Conservation (phyloP, 1,139 yeast species). For the Hyphopichia pseudoburtonii region DNA sequence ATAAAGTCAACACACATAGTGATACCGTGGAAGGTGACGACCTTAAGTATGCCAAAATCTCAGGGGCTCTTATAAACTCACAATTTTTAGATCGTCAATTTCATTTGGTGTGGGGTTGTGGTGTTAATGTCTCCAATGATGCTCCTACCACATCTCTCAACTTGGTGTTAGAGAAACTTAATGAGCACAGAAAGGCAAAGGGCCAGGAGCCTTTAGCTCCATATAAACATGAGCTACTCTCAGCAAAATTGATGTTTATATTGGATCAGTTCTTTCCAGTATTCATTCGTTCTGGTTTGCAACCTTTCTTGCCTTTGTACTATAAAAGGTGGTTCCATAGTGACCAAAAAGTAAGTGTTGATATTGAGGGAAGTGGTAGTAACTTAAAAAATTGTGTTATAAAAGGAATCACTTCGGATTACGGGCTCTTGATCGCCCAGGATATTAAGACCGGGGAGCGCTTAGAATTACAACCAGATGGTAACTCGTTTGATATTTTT, state of each 20-base stretch:
- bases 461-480: conserved; percentile 89
- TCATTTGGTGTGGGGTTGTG: conserved; percentile 77
- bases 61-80: conserved; percentile 85
- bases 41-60: conserved; percentile 66
- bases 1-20: conserved; percentile 29
- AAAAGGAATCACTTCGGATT: conserved; percentile 78
- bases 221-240: conserved; percentile 58
- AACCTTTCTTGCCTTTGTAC: conserved; percentile 68
- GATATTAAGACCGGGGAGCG: conserved; percentile 60
- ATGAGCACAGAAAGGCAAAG: conserved; percentile 41
- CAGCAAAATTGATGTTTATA: conserved; percentile 69
- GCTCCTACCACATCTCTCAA: conserved; percentile 93
- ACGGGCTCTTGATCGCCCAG: conserved; percentile 77
- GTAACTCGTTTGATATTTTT: conserved; percentile 94
- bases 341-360: conserved; percentile 61
- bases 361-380: conserved; percentile 44
- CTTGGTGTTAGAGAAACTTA: conserved; percentile 59
- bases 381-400: conserved; percentile 50
- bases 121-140: conserved; percentile 79
- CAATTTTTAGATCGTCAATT: conserved; percentile 60
- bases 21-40: conserved; percentile 39
- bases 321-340: conserved; percentile 86
- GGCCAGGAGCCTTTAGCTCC: conserved; percentile 49
- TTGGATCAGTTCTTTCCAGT: conserved; percentile 60
- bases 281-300: conserved; percentile 66